Percentiles rank a stretch among this genome's conserved stretches.
Evolutionary conservation across 192 early-diverging fungal genomes (phyloP).

Genomic region (Dissophora ornata): DNA sequence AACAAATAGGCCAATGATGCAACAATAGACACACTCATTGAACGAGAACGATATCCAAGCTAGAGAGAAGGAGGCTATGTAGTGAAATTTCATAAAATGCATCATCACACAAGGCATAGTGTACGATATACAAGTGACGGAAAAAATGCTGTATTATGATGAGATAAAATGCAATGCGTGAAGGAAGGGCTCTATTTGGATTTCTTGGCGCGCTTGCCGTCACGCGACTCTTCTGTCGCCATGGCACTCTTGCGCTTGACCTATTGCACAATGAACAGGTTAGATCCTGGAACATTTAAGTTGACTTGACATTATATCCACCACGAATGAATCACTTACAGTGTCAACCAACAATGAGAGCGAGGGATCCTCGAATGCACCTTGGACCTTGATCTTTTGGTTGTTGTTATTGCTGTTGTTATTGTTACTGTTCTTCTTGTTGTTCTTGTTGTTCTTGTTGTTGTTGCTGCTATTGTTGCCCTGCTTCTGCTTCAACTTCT

Average conservation of each 20-base stretch:
- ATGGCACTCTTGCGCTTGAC: conserved; percentile 72
- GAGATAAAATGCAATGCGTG: conserved; percentile 2
- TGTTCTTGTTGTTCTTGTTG: conserved; percentile 18
- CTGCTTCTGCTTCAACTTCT: conserved; percentile 26
- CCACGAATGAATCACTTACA: too few relatives aligned
- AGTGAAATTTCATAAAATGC: too few relatives aligned
- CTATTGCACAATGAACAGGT: conserved; percentile 11
- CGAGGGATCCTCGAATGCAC: conserved; percentile 56
- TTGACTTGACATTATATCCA: too few relatives aligned
- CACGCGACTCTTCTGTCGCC: conserved; percentile 53
- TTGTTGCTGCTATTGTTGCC: conserved; percentile 34
- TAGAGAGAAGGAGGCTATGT: too few relatives aligned
- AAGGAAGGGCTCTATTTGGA: not conserved
- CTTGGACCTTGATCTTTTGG: conserved; percentile 17
- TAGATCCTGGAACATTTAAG: not conserved
- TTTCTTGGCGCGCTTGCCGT: conserved; percentile 52
- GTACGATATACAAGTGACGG: not conserved
- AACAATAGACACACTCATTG: conserved; percentile 16
- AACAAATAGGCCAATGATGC: conserved; percentile 51
- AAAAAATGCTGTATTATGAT: not conserved
- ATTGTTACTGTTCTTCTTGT: conserved; percentile 19
- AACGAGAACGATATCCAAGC: not conserved
- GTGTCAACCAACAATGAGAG: conserved; percentile 67
- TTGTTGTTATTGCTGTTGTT: conserved; percentile 6
- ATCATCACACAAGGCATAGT: not conserved